phyloP scores from a whole-genome alignment of 352 stramenopile species.

The Globisporangium camurandrum region DNA sequence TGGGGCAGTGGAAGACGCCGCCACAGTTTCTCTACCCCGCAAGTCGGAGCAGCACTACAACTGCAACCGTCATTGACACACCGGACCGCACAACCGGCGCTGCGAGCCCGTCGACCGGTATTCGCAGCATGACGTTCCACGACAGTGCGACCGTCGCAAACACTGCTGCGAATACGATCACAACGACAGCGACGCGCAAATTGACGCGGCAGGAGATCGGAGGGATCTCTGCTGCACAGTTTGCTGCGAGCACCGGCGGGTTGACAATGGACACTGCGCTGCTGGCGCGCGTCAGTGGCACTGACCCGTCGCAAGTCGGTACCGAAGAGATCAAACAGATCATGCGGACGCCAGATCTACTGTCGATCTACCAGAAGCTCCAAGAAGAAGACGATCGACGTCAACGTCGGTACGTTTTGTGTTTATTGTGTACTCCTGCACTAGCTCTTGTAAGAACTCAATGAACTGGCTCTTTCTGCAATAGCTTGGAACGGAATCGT shows the following conservation, averaged over 20 bases:
- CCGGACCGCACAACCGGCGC: constrained; percentile 10
- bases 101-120: constrained; percentile 42
- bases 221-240: constrained; percentile 70
- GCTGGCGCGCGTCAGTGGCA: constrained; percentile 70
- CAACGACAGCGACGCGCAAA: constrained; percentile 17
- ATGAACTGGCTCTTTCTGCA: neutral
- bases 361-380: constrained; percentile 86
- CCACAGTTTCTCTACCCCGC: constrained; percentile 43
- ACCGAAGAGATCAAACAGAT: constrained; percentile 86
- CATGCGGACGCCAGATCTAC: constrained; percentile 72
- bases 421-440: neutral
- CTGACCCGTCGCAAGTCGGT: constrained; percentile 66
- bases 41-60: neutral
- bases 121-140: constrained; percentile 59
- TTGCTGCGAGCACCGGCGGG: constrained; percentile 71
- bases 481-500: constrained; percentile 65
- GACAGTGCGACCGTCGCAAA: too few relatives aligned
- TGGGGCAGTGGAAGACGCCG: constrained; percentile 56
- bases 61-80: neutral
- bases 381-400: constrained; percentile 80
- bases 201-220: constrained; percentile 31
- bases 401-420: constrained; percentile 32
- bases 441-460: neutral
- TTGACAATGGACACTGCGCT: constrained; percentile 74
- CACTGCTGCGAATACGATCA: constrained; percentile 8